Evolutionary conservation across 805 yeast species (phyloP).

Genomic region (Starmerella davenportii): DNA sequence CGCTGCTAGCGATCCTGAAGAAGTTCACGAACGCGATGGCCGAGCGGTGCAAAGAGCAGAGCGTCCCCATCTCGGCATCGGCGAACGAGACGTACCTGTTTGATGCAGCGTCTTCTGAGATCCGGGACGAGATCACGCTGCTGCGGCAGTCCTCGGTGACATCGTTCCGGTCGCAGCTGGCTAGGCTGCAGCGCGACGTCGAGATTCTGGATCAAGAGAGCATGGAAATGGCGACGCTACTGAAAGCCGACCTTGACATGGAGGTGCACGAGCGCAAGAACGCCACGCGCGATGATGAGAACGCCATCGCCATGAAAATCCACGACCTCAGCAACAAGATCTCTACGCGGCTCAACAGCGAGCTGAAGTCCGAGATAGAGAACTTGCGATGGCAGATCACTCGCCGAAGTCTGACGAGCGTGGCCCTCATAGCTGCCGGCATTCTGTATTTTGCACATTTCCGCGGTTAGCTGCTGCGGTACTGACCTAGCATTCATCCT

Average conservation of each 20-base stretch:
- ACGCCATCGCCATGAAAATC: slow-evolving; percentile 45
- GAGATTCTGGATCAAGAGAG: slow-evolving; percentile 60
- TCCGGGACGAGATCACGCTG: slow-evolving; percentile 57
- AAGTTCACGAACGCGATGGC: slow-evolving; percentile 24
- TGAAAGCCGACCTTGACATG: slow-evolving; percentile 64
- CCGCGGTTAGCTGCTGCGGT: no score
- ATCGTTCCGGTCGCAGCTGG: slow-evolving; percentile 46
- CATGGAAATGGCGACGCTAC: slow-evolving; percentile 39
- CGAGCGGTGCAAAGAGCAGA: slow-evolving; percentile 21
- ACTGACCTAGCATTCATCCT: no score
- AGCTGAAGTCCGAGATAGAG: slow-evolving; percentile 72
- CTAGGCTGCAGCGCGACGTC: slow-evolving; percentile 53
- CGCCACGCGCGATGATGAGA: slow-evolving; percentile 61
- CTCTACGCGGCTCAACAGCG: slow-evolving; percentile 61
- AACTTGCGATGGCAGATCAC: slow-evolving; percentile 85
- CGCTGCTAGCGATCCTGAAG: slow-evolving; percentile 31
- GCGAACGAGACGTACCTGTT: slow-evolving; percentile 79
- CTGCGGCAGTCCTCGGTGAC: slow-evolving; percentile 54
- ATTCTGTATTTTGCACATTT: slow-evolving; percentile 24
- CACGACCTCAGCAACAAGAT: slow-evolving; percentile 76
- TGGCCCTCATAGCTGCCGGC: slow-evolving; percentile 44
- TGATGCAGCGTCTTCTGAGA: slow-evolving; percentile 81
- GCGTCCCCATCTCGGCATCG: slow-evolving; percentile 38
- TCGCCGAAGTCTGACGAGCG: slow-evolving; percentile 66
- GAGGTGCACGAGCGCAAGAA: slow-evolving; percentile 73